phyloP scores from a whole-genome alignment of 1,284 basidiomycete genomes.

The Cerioporus squamosus region DNA sequence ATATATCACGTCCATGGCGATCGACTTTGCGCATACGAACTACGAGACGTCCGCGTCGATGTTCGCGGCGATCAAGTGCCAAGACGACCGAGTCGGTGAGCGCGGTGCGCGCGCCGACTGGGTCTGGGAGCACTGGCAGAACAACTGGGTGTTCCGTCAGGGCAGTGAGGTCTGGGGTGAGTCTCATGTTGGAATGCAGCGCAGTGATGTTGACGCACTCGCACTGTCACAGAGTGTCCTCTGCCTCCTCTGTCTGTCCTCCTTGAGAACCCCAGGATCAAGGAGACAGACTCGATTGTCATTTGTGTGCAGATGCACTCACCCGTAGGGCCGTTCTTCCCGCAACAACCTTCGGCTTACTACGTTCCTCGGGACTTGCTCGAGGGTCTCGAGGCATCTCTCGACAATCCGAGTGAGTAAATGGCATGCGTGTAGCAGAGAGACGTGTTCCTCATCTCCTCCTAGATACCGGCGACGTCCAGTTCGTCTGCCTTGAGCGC shows the following conservation, averaged over 20 bases:
- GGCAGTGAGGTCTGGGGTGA: conserved; percentile 76
- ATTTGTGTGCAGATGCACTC: conserved; percentile 74
- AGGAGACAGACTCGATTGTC: conserved; percentile 66
- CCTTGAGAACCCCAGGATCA: conserved; percentile 60
- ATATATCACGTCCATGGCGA: conserved; percentile 66
- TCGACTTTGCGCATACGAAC: conserved; percentile 61
- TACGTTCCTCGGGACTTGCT: conserved; percentile 66
- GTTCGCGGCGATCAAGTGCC: conserved; percentile 74
- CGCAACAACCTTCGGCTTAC: conserved; percentile 67
- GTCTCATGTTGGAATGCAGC: conserved; percentile 16
- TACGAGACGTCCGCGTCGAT: conserved; percentile 68
- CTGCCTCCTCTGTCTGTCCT: conserved; percentile 67
- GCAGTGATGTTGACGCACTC: not conserved
- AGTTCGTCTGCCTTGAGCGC: conserved; percentile 75
- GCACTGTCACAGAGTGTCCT: conserved; percentile 54
- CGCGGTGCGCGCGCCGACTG: conserved; percentile 70
- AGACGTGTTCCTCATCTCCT: conserved; percentile 8
- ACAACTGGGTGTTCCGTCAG: conserved; percentile 66
- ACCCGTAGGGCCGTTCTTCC: conserved; percentile 65
- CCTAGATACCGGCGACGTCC: conserved; percentile 55
- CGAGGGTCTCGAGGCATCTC: conserved; percentile 62
- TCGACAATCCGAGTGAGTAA: conserved; percentile 66
- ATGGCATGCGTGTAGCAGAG: conserved; percentile 11
- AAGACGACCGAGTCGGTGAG: conserved; percentile 62
- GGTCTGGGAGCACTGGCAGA: conserved; percentile 73